Conservation (phyloP, 176 grass and related monocot genomes). For the Pontederia paniculata region DNA sequence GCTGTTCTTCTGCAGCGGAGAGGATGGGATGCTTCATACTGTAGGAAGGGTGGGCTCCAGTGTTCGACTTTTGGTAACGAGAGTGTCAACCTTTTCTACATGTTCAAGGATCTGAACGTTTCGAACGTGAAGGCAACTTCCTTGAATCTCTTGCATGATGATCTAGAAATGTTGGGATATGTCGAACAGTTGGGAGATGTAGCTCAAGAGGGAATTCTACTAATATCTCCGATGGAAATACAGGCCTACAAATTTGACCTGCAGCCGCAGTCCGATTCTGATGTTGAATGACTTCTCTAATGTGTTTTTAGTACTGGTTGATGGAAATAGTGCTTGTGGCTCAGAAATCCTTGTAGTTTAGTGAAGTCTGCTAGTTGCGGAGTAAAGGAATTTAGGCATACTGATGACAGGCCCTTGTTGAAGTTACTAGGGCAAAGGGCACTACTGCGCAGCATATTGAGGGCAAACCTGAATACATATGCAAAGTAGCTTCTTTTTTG, state of each 20-base stretch:
- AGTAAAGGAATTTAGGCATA: too few relatives aligned
- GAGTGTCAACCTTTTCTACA: conserved; percentile 77
- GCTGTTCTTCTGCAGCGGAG: conserved; percentile 74
- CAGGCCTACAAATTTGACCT: conserved; percentile 90
- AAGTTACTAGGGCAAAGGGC: too few relatives aligned
- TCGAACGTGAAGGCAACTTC: conserved; percentile 82
- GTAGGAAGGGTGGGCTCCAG: conserved; percentile 50
- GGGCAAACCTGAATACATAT: too few relatives aligned
- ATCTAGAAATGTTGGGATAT: conserved; percentile 73
- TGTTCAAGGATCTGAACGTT: conserved; percentile 79
- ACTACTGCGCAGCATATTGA: too few relatives aligned
- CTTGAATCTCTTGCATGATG: conserved; percentile 87
- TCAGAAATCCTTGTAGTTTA: too few relatives aligned
- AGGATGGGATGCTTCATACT: conserved; percentile 79
- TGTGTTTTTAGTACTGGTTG: too few relatives aligned
- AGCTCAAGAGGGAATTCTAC: conserved; percentile 73
- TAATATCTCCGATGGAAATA: conserved; percentile 96
- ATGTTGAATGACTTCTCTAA: too few relatives aligned
- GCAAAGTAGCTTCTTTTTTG: too few relatives aligned
- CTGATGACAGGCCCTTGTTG: too few relatives aligned
- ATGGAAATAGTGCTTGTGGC: too few relatives aligned
- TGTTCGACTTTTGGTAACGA: conserved; percentile 66
- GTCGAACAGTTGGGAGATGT: conserved; percentile 63
- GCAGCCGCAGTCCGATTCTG: conserved; percentile 25
- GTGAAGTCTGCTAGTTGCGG: too few relatives aligned